A percentile compares a stretch with the other conserved stretches of the same genome.
phyloP scores from a whole-genome alignment of 1,284 basidiomycete genomes.

The Psilocybe mexicana region DNA sequence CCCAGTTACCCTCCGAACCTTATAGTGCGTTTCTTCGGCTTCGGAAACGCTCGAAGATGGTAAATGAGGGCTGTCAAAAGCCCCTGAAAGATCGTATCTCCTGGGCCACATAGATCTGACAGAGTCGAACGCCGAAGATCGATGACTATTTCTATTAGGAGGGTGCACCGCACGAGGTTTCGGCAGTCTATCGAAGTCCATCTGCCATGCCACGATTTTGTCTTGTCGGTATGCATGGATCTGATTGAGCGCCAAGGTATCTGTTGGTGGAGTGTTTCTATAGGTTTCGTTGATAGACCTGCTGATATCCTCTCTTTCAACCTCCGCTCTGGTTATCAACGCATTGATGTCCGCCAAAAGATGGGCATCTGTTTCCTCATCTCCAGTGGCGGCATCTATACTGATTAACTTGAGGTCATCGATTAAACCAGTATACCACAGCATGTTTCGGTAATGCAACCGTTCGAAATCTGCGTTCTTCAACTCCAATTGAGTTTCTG shows the following conservation, averaged over 20 bases:
- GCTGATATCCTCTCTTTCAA: constrained; percentile 76
- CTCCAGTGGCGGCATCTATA: constrained; percentile 76
- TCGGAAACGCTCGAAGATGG: constrained; percentile 75
- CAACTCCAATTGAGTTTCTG: constrained; percentile 84
- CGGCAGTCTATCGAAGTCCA: constrained; percentile 77
- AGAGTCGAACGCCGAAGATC: constrained; percentile 64
- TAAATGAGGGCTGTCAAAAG: constrained; percentile 54
- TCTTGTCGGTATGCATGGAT: constrained; percentile 90
- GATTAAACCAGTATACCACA: constrained; percentile 71
- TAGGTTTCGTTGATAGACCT: constrained; percentile 81
- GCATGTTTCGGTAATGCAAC: constrained; percentile 71
- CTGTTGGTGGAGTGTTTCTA: constrained; percentile 75
- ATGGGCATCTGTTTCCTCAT: constrained; percentile 64
- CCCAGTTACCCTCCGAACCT: constrained; percentile 46
- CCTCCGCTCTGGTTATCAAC: constrained; percentile 73
- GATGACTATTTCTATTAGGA: constrained; percentile 49
- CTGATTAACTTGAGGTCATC: constrained; percentile 74
- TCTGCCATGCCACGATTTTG: constrained; percentile 95
- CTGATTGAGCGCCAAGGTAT: constrained; percentile 87
- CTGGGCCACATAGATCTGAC: constrained; percentile 71
- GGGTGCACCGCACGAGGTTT: constrained; percentile 53
- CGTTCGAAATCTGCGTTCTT: constrained; percentile 89
- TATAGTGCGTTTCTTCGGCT: constrained; percentile 62
- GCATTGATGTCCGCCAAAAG: constrained; percentile 61
- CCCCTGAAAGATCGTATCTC: constrained; percentile 50